Base-by-base conservation (phyloP, 139 green algal genomes). In the Penium margaritaceum region DNA sequence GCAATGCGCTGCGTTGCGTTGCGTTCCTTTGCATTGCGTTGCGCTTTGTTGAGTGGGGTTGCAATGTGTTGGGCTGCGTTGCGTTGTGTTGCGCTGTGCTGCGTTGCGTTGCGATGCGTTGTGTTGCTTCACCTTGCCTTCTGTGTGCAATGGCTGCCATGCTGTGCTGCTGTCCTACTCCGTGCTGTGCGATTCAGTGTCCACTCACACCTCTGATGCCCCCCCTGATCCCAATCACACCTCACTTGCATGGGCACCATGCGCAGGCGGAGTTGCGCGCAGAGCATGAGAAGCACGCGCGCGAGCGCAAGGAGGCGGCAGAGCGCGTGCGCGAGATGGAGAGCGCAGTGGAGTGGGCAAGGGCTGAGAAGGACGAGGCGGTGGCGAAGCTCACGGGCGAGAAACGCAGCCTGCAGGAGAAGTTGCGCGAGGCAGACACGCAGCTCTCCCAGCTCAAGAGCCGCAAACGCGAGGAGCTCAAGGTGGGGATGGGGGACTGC, bases 221-320 rank as follows among this genome's bases (percentile, higher is more conserved):
- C 15, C 2, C 15, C 21, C 2, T 33, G n/a, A n/a, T 34, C 51
- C 51, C 15, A 21, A 1, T 9, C 51, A 15, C 2, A 33, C 21
- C 32, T n/a, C n/a, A n/a, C n/a, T n/a, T n/a, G n/a, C n/a, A n/a
- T n/a, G n/a, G n/a, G 34, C 12, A 2, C 21, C 66, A 76, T 51
- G 68, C 70, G 30, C 72, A 66, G 39, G 75, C 80, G 30, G 75
- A 81, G 47, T 75, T 81, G 69, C 44, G 73, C 1, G 65, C 78
- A 24, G 39, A 67, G 9, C 67, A 27, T 37, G 73, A 80, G 38
- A 39, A 46, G 21, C 37, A 32, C 1, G 33, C 39, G n/a, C 34
- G 47, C 5, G 74, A 77, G 54, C 29, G 67, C 17, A 53, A n/a
- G 7, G 74, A 54, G 0, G 24, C 78, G 32, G 62, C 30, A 44